Evolutionary conservation across 768 basidiomycete species (phyloP).

Genomic region (Boletus tylopilopsis): DNA sequence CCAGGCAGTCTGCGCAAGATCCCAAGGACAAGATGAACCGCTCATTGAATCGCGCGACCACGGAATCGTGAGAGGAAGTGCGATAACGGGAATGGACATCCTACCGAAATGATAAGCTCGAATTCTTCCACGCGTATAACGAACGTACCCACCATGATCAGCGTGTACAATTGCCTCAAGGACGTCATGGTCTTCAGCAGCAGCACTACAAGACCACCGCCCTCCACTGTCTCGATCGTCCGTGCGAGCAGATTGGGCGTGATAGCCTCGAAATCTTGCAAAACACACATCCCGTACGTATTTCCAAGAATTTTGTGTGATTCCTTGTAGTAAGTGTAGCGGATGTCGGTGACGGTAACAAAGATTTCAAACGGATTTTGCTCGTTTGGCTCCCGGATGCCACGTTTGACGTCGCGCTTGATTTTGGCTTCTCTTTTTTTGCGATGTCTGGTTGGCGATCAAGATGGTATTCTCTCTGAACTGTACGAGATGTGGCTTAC

Average conservation of each 20-base stretch:
- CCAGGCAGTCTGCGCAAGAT: slow-evolving; percentile 86
- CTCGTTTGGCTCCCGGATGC: slow-evolving; percentile 90
- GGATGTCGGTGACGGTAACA: slow-evolving; percentile 96
- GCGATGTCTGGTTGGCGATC: slow-evolving; percentile 58
- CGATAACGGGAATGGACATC: slow-evolving; percentile 95
- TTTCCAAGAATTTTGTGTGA: slow-evolving; percentile 96
- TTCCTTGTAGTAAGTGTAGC: slow-evolving; percentile 99
- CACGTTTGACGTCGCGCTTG: slow-evolving; percentile 92
- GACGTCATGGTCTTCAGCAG: slow-evolving; percentile 95
- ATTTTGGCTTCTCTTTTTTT: slow-evolving; percentile 97
- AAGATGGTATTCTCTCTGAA: neutral
- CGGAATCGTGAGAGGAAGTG: slow-evolving; percentile 84
- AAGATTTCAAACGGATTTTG: slow-evolving; percentile 98
- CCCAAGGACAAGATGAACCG: slow-evolving; percentile 97
- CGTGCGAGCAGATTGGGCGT: slow-evolving; percentile 96
- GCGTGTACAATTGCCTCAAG: slow-evolving; percentile 84
- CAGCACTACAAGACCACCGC: slow-evolving; percentile 85
- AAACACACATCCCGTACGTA: slow-evolving; percentile 94
- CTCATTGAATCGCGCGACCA: slow-evolving; percentile 96
- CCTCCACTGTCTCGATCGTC: slow-evolving; percentile 98
- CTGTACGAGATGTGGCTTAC: slow-evolving; percentile 38
- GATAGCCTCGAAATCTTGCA: slow-evolving; percentile 98
- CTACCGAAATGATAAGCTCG: slow-evolving; percentile 37
- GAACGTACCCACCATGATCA: slow-evolving; percentile 62
- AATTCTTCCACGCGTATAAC: neutral